phyloP scores from a whole-genome alignment of 306 rosid species.

The Cucurbita pepo region DNA sequence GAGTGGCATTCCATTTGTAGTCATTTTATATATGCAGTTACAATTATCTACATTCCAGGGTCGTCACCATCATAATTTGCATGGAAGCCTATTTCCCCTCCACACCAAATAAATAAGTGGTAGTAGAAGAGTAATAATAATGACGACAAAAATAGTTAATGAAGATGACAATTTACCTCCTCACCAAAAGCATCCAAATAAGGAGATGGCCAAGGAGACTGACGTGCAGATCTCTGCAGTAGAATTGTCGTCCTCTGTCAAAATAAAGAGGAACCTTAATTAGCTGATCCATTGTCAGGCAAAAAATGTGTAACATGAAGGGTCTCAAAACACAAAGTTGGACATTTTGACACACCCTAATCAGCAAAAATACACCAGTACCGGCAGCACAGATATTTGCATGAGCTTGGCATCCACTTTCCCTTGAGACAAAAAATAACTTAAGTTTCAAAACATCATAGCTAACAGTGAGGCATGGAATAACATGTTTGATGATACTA shows the following conservation, averaged over 20 bases:
- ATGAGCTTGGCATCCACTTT: conserved; percentile 82
- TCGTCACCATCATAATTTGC: neutral
- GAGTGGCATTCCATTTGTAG: no score
- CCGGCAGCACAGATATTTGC: conserved; percentile 86
- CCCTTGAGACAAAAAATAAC: conserved; percentile 32
- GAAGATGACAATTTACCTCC: conserved; percentile 43
- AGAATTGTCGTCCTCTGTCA: conserved; percentile 72
- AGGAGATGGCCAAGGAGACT: conserved; percentile 94
- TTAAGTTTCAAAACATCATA: conserved; percentile 2
- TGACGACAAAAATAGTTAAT: neutral
- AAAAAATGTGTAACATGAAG: neutral
- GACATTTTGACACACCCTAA: conserved; percentile 33
- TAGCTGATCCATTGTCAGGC: neutral
- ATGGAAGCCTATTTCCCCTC: neutral
- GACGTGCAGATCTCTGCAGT: conserved; percentile 85
- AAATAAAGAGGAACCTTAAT: conserved; percentile 3
- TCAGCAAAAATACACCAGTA: conserved; percentile 77
- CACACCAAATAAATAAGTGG: neutral
- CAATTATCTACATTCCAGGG: neutral
- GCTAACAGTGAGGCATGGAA: neutral
- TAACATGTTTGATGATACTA: neutral
- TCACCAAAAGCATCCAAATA: conserved; percentile 94
- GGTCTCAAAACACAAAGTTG: neutral
- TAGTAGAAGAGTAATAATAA: neutral
- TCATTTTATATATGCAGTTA: no score